These are phyloP conservation scores for Silene noctiflora DNA, from an alignment of 179 eudicot species.

Conservation along the genomic window DNA sequence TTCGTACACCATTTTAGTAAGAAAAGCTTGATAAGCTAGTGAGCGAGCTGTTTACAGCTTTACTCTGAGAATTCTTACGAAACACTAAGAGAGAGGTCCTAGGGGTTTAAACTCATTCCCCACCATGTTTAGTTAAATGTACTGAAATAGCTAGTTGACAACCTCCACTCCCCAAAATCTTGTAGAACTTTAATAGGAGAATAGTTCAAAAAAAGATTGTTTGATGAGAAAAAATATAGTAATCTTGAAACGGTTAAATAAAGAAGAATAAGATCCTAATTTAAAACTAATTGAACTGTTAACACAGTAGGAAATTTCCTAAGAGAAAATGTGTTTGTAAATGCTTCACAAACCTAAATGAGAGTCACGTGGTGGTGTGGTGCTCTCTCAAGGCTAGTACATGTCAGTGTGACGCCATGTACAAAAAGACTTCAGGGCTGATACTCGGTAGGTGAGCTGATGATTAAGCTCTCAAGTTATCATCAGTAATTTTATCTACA, in stretches of 20 bases:
- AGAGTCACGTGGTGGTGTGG: too few relatives aligned
- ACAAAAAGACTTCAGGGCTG: too few relatives aligned
- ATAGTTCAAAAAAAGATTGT: not conserved
- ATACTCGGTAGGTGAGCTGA: too few relatives aligned
- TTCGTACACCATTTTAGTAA: not conserved
- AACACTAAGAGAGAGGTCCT: too few relatives aligned
- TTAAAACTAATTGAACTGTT: not conserved
- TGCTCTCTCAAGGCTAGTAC: not conserved
- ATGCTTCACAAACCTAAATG: not conserved
- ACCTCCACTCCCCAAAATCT: not conserved
- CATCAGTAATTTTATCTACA: too few relatives aligned
- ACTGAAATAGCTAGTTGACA: not conserved
- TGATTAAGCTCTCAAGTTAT: too few relatives aligned
- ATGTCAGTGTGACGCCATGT: too few relatives aligned
- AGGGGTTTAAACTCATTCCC: too few relatives aligned
- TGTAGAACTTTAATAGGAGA: not conserved
- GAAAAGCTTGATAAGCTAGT: not conserved
- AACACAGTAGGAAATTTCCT: not conserved
- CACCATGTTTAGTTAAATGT: not conserved
- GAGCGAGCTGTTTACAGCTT: too few relatives aligned
- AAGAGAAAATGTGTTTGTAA: not conserved
- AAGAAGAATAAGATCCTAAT: conserved; percentile 4
- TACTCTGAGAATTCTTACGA: too few relatives aligned
- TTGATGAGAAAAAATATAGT: not conserved
- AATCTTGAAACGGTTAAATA: not conserved